Evolutionary conservation across 495 filamentous ascomycete genomes (phyloP), one percentile per base, ranked within the genome.

Genomic region (Daldinia bambusicola): DNA sequence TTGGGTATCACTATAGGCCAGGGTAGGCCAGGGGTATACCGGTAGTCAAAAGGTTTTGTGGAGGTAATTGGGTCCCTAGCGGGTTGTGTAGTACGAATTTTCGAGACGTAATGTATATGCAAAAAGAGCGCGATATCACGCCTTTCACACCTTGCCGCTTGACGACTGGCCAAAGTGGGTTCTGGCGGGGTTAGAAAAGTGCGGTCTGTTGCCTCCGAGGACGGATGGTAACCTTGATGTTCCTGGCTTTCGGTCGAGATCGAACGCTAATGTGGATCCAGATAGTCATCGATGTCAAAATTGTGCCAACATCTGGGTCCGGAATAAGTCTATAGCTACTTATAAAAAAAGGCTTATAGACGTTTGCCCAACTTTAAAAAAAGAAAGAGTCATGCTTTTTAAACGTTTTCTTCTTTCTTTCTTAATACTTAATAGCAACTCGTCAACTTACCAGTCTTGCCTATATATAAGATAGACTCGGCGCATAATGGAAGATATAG

Each of bases 31-130:
- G 50, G 50, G 50, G 20, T 38, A 63, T 43, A 58, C 34, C 60
- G 63, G 18, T 30, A 30, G 60, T 31, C n/a, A 34, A 34, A 41
- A 20, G 20, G 16, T 32, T 51, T 51, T 43, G 59, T 68, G 70
- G 70, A 68, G 64, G 64, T 61, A 40, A 48, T 50, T 31, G 56
- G 55, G 45, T 45, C 60, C 55, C 22, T 57, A 58, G 63, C 13
- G 43, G 43, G 63, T 18, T 41, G 53, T 55, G 60, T 55, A 40
- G 55, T 64, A 64, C 64, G 45, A 57, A 55, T 67, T 72, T 68
- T 61, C 31, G 50, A 61, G 69, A 76, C 71, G 74, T 76, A 74
- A 76, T 76, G 34, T n/a, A 56, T 63, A 74, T 74, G 67, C 67
- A 72, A 50, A 63, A 32, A 41, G 56, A 48, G 66, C 41, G 66